A percentile compares a stretch with the other conserved stretches of the same genome.
phyloP scores from a whole-genome alignment of 805 yeast species.

The Wilhelminamyces savonicus region DNA sequence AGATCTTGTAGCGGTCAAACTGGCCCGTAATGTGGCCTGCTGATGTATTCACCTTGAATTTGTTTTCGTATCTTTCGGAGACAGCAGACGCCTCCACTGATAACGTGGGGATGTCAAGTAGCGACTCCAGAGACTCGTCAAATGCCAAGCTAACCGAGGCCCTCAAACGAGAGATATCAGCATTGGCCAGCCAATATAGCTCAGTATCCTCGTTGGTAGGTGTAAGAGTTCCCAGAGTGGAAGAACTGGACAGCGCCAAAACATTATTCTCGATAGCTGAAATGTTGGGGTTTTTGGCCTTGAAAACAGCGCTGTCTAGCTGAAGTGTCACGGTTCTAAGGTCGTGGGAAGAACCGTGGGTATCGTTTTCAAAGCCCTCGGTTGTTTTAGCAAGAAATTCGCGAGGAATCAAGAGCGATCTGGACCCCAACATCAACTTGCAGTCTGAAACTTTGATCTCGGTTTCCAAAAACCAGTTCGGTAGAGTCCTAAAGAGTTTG shows the following conservation, averaged over 20 bases:
- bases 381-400: conserved; percentile 8
- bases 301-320: conserved; percentile 6
- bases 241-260: neutral
- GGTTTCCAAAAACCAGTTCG: conserved; percentile 27
- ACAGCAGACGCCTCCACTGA: too few relatives aligned
- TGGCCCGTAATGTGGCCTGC: conserved; percentile 11
- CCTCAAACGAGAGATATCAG: too few relatives aligned
- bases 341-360: conserved; percentile 11
- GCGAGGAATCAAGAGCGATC: conserved; percentile 30
- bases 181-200: neutral
- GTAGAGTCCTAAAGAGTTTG: conserved; percentile 17
- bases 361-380: conserved; percentile 10
- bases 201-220: neutral
- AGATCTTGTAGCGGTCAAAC: conserved; percentile 25
- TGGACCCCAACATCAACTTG: conserved; percentile 26
- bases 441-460: conserved; percentile 10
- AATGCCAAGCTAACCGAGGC: too few relatives aligned
- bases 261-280: conserved; percentile 14
- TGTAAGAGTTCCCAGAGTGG: neutral
- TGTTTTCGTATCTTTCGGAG: conserved; percentile 3
- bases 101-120: too few relatives aligned
- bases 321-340: conserved; percentile 12
- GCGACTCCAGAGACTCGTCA: too few relatives aligned
- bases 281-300: conserved; percentile 7
- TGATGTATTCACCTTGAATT: conserved; percentile 9